Evolutionary conservation across 1,284 basidiomycete genomes (phyloP).

Genomic region (Paramarasmius palmivorus): DNA sequence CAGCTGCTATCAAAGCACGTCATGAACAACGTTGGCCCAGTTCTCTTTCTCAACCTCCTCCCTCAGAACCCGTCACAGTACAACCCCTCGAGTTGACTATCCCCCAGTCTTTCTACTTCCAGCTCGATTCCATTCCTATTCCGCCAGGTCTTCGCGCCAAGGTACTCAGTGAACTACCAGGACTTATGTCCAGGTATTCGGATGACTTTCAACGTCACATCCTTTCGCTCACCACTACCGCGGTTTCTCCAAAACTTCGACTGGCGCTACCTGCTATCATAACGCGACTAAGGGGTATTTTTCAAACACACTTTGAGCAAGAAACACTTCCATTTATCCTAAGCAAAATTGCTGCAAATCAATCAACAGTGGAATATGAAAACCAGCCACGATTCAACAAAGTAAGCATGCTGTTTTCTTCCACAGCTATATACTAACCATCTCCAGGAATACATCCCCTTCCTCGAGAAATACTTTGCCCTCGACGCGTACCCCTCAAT

Average conservation of each 20-base stretch:
- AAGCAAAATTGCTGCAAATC: neutral
- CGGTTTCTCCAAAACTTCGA: neutral
- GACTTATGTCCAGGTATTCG: neutral
- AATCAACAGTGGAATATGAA: neutral
- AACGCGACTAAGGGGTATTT: neutral
- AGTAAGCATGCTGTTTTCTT: neutral
- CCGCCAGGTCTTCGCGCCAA: neutral
- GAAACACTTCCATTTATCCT: neutral
- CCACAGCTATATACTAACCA: neutral
- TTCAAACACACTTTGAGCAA: slow-evolving; percentile 7
- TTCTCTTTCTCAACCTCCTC: neutral
- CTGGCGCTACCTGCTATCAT: neutral
- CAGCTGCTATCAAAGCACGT: neutral
- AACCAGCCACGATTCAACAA: slow-evolving; percentile 4
- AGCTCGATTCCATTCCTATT: neutral
- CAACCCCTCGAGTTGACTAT: neutral
- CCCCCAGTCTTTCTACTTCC: neutral
- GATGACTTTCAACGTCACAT: neutral
- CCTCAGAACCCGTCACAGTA: neutral
- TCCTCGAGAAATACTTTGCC: slow-evolving; percentile 51
- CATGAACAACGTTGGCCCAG: neutral
- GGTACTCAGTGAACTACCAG: neutral
- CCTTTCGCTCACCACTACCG: neutral
- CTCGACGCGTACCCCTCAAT: slow-evolving; percentile 50
- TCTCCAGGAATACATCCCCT: slow-evolving; percentile 44